Evolutionary conservation across 139 green algal species (phyloP).

Genomic region (Trebouxia sp.): DNA sequence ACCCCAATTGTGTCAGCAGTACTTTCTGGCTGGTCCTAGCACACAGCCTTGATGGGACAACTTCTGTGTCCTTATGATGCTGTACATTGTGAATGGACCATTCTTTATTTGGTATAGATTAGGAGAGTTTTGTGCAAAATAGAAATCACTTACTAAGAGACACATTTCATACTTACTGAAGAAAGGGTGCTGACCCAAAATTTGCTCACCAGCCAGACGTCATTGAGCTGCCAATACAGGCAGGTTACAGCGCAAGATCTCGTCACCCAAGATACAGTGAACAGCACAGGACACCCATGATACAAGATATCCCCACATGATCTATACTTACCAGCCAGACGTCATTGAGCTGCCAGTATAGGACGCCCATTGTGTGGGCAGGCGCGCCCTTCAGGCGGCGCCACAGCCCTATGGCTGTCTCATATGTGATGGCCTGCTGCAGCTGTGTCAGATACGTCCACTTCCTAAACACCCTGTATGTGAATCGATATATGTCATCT

Average conservation of each 20-base stretch:
- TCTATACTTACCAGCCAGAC: constrained; percentile 59
- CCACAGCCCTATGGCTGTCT: constrained; percentile 63
- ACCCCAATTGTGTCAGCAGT: too few relatives aligned
- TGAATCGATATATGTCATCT: too few relatives aligned
- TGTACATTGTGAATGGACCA: background rate
- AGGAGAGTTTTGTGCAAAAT: background rate
- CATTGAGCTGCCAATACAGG: constrained; percentile 86
- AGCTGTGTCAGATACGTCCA: constrained; percentile 69
- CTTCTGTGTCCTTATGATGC: too few relatives aligned
- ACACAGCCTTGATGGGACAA: too few relatives aligned
- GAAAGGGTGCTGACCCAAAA: too few relatives aligned
- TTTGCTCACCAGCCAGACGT: constrained; percentile 68
- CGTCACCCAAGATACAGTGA: too few relatives aligned
- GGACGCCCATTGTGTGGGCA: constrained; percentile 68
- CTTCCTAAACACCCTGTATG: constrained; percentile 30
- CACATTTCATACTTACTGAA: too few relatives aligned
- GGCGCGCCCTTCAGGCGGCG: constrained; percentile 56
- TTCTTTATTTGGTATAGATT: background rate
- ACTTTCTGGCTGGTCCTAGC: too few relatives aligned
- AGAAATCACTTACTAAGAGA: too few relatives aligned
- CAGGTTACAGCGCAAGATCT: too few relatives aligned
- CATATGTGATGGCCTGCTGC: constrained; percentile 75
- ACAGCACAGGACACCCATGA: too few relatives aligned
- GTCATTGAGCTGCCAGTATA: constrained; percentile 88
- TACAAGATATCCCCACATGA: too few relatives aligned